These are phyloP conservation scores for Rhazya stricta DNA, from an alignment of 257 asterid species.

Conservation along the genomic window DNA sequence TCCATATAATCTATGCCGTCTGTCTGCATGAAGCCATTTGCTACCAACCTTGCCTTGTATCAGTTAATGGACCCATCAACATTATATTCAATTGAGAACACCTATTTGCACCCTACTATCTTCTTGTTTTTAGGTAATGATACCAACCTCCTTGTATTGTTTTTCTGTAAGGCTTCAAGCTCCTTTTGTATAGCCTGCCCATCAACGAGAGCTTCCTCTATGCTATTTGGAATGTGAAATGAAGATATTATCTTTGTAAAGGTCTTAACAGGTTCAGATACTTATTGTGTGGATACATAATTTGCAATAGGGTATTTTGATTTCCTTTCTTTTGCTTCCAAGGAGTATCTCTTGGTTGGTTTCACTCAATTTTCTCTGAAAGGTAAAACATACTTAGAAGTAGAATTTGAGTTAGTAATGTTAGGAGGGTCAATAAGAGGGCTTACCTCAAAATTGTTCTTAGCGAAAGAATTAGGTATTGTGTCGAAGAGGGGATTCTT, in stretches of 20 bases:
- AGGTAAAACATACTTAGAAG: neutral
- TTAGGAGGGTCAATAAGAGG: neutral
- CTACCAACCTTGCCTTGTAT: neutral
- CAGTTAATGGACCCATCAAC: neutral
- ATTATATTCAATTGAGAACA: neutral
- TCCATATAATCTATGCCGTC: neutral
- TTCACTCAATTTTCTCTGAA: neutral
- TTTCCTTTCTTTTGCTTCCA: neutral
- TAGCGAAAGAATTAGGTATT: neutral
- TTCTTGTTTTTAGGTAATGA: no score
- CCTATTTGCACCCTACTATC: neutral
- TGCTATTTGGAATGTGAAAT: neutral
- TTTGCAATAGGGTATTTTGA: neutral
- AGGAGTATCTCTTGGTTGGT: neutral
- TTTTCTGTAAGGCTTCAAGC: neutral
- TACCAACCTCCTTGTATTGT: neutral
- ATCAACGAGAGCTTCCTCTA: neutral
- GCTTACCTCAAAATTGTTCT: no score
- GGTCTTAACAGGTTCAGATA: neutral
- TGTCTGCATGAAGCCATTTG: neutral
- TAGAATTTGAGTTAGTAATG: neutral
- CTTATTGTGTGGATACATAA: neutral
- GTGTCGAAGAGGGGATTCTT: no score
- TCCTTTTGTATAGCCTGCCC: neutral
- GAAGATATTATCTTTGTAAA: neutral